phyloP scores from a whole-genome alignment of 202 grass and related monocot species.

The Dendrocalamus latiflorus region DNA sequence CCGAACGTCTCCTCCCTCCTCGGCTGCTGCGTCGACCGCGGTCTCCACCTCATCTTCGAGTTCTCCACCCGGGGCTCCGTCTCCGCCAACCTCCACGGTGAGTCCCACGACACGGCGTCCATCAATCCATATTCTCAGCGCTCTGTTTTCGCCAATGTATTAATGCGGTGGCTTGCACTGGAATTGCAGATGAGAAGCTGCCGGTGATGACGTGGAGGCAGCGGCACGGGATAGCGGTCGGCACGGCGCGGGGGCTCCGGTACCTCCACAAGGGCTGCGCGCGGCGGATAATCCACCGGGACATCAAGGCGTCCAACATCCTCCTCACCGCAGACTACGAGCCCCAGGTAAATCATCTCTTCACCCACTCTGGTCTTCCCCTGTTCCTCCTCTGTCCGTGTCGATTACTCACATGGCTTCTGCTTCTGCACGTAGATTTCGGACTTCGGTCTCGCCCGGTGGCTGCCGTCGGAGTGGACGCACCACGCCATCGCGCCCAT shows the following conservation, averaged over 20 bases:
- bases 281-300: too few species aligned
- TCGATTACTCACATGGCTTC: too few species aligned
- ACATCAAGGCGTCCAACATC: too few species aligned
- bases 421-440: too few species aligned
- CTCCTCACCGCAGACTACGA: too few species aligned
- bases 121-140: too few species aligned
- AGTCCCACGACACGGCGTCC: background rate
- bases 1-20: slow-evolving; percentile 74
- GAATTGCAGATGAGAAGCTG: too few species aligned
- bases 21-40: slow-evolving; percentile 87
- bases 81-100: slow-evolving; percentile 90
- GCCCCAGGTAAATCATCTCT: too few species aligned
- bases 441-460: slow-evolving; percentile 88
- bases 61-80: slow-evolving; percentile 79
- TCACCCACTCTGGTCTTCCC: too few species aligned
- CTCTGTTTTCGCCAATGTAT: too few species aligned
- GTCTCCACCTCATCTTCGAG: slow-evolving; percentile 81
- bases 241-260: slow-evolving; percentile 64
- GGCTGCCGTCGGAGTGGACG: slow-evolving; percentile 92
- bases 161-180: too few species aligned
- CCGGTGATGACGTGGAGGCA: slow-evolving; percentile 67
- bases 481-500: slow-evolving; percentile 90
- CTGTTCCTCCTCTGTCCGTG: too few species aligned
- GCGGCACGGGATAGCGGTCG: slow-evolving; percentile 62
- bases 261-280: slow-evolving; percentile 93